These are phyloP conservation scores for Blastomyces parvus DNA, from an alignment of 2,329 filamentous ascomycete species.

Conservation along the genomic window DNA sequence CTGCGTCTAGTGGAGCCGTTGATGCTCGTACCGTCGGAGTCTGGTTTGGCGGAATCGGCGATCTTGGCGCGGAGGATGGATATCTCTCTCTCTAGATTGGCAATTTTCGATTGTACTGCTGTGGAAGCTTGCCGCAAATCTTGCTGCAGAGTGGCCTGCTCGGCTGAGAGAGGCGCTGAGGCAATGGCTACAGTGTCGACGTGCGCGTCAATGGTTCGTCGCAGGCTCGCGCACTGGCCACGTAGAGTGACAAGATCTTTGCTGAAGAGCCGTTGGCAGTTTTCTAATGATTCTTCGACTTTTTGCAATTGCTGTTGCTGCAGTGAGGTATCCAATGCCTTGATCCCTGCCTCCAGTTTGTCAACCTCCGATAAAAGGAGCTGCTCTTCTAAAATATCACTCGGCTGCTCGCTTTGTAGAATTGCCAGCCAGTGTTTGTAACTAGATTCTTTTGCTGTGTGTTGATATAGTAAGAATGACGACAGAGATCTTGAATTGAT, in stretches of 20 bases:
- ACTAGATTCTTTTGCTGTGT: conserved; percentile 37
- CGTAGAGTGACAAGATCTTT: conserved; percentile 63
- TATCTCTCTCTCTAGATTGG: conserved; percentile 69
- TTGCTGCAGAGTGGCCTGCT: conserved; percentile 74
- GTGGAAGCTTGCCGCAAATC: conserved; percentile 70
- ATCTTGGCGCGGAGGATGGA: conserved; percentile 71
- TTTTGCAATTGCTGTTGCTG: conserved; percentile 59
- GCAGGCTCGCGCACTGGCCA: conserved; percentile 67
- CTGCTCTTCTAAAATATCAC: conserved; percentile 59
- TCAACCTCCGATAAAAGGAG: conserved; percentile 71
- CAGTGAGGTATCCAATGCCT: conserved; percentile 55
- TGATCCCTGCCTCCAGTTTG: conserved; percentile 56
- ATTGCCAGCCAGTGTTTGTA: conserved; percentile 40
- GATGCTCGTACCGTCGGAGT: conserved; percentile 33
- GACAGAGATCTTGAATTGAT: conserved; percentile 64
- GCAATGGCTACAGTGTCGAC: conserved; percentile 60
- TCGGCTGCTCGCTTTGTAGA: conserved; percentile 43
- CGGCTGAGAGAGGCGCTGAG: conserved; percentile 67
- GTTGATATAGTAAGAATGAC: conserved; percentile 45
- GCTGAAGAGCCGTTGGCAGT: conserved; percentile 50
- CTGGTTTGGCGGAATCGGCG: conserved; percentile 46
- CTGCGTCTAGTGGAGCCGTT: conserved; percentile 28
- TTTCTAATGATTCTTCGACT: conserved; percentile 57
- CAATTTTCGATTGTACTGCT: conserved; percentile 62
- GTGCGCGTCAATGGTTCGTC: conserved; percentile 61